Base-by-base conservation (phyloP, 352 stramenopile species). In the Phytophthora megakarya region DNA sequence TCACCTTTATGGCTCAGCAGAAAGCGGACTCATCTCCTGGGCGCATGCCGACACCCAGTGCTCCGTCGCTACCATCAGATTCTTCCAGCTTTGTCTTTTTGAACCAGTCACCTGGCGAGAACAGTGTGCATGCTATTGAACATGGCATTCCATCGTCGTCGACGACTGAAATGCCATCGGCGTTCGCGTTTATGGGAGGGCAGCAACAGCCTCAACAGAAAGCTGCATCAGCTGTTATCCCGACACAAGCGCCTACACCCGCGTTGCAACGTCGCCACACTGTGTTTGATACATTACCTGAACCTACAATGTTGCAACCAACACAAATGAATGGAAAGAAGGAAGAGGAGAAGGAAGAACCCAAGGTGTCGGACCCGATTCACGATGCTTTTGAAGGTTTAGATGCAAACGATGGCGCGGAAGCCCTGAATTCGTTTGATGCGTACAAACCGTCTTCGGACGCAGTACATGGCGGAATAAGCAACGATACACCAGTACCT, bases 301-400 rank as follows among this genome's bases (percentile, higher is more conserved):
- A 72, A 12, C 79, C 80, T 21, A 90, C 70, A 2, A 67, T 71
- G 43, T 28, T 72, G 21, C 63, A 63, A 37, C 65, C 62, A 47
- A 54, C 26, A 19, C 56, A 53, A 28, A 30, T 60, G 18, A 56
- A 21, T 48, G 39, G 62, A 37, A 74, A 78, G 54, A 60, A 78
- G 54, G 47, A 67, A 51, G 56, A 70, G 32, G 40, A 60, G 37
- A 64, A 73, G 22, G 63, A 78, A 30, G 50, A 80, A 55, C 48
- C 25, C 16, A 35, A 61, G 25, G 28, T 75, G 5, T 69, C 70
- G 9, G 86, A 95, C 55, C 81, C 75, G 16, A 92, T 95, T 67
- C 82, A 92, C 51, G 86, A 93, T 64, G 83, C 86, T 0, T 95
- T 95, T 42, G 83, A 93, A 84, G 86, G 77, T 18, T 61, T 84